Evolutionary conservation across 371 early-diverging fungal species (phyloP).

Genomic region (Mortierella sp.): DNA sequence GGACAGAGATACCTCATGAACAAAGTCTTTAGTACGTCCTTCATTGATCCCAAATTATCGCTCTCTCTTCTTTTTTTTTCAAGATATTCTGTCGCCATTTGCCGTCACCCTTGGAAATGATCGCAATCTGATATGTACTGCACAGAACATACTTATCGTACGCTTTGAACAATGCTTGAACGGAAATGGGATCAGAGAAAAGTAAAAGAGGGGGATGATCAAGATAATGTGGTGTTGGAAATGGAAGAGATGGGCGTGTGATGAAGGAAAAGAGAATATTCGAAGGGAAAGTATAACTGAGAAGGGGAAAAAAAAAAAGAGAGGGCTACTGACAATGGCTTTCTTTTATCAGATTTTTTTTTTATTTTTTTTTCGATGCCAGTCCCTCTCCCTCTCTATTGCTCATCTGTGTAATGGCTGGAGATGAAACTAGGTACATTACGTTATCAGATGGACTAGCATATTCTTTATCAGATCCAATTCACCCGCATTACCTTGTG

Average conservation of each 20-base stretch:
- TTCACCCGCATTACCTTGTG: no score
- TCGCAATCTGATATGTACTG: no score
- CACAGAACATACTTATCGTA: no score
- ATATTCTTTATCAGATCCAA: no score
- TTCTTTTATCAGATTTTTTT: not conserved
- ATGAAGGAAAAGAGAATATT: not conserved
- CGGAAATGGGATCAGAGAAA: not conserved
- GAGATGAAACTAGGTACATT: not conserved
- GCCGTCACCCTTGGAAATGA: no score
- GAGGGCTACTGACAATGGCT: not conserved
- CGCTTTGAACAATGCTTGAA: no score
- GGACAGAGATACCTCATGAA: no score
- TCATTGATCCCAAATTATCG: no score
- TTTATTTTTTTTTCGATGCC: not conserved
- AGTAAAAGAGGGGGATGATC: not conserved
- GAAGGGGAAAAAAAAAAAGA: not conserved
- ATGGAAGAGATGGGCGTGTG: not conserved
- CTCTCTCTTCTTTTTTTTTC: not conserved
- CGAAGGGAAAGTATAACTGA: not conserved
- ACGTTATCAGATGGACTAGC: no score
- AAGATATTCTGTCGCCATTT: not conserved
- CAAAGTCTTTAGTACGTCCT: no score
- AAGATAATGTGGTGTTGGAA: no score
- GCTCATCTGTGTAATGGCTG: not conserved
- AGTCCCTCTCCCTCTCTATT: not conserved